Evolutionary conservation across 306 rosid species (phyloP), one percentile per base, ranked within the genome.

Genomic region (Pachyrhizus erosus): DNA sequence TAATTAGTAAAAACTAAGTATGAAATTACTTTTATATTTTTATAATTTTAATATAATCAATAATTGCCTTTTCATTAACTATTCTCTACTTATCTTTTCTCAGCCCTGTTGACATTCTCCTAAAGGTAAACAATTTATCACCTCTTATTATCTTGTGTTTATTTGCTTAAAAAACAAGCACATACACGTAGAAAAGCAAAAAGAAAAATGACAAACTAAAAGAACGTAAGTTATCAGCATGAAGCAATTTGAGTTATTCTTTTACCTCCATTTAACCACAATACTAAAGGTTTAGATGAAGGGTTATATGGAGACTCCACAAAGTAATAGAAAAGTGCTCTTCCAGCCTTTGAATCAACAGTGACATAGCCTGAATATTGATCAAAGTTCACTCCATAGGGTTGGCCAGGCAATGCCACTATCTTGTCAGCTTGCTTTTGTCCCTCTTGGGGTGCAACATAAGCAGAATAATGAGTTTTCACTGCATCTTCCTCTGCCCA

Each of bases 201-300:
- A 33, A 13, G 20, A 23, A 9, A 48, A 13, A n/a, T n/a, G n/a
- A 48, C 8, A 33, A 13, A 46, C 37, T 11, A 5, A 20, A 43
- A 70, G 62, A 39, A 24, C 24, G 21, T 3, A 43, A 15, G 13
- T 17, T 29, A 57, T 34, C 6, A 61, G 10, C 27, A 69, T 5
- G 37, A n/a, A 52, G 33, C 26, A 37, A 2, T 18, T 49, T 33
- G 70, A 51, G 75, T 11, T 43, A 23, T 15, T 60, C 48, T 55
- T 14, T 37, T 66, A 91, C 96, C 96, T 87, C 93, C 96, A 80
- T 90, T 91, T 33, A 90, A 75, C 96, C 96, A 91, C 61, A 91
- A 69, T 1, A 90, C 83, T 33, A 88, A 64, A 34, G 96, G 93
- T 3, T 84, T 87, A 10, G 88, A 45, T 3, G 86, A 58, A 82